Evolutionary conservation across 169 alveolate species (phyloP).

Genomic region (Eimeria acervulina): DNA sequence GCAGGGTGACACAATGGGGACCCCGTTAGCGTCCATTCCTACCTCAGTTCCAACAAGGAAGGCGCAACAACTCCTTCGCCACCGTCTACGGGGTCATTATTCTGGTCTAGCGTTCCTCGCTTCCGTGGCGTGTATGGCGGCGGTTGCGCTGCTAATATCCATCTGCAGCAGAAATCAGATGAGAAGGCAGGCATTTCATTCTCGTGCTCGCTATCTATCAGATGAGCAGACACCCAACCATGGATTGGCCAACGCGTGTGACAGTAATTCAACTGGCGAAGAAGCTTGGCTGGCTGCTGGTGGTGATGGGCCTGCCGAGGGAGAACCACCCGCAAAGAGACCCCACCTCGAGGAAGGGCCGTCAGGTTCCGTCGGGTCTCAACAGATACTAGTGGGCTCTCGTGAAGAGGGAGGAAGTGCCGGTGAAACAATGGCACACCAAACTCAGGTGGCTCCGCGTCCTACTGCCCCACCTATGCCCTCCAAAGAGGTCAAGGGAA

Average conservation of each 20-base stretch:
- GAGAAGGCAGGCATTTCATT: background rate
- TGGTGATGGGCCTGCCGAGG: background rate
- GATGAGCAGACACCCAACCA: background rate
- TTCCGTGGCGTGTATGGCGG: constrained; percentile 10
- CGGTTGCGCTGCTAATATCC: constrained; percentile 4
- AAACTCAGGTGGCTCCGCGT: background rate
- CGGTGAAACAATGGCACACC: background rate
- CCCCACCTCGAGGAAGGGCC: background rate
- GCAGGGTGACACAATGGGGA: background rate
- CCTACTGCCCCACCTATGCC: background rate
- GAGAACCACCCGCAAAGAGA: background rate
- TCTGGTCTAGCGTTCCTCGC: background rate
- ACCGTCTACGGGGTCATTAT: background rate
- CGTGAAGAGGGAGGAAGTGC: background rate
- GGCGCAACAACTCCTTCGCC: background rate
- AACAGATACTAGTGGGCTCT: background rate
- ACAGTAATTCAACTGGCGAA: background rate
- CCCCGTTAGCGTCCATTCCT: background rate
- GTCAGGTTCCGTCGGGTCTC: background rate
- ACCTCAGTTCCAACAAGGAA: background rate
- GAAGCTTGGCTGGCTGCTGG: background rate
- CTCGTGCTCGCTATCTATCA: background rate
- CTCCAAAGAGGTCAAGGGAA: background rate
- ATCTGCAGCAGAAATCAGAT: background rate
- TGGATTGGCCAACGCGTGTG: background rate